Evolutionary conservation across 2,329 filamentous ascomycete genomes (phyloP), one percentile per base, ranked within the genome.

Genomic region (Apiospora sp.): DNA sequence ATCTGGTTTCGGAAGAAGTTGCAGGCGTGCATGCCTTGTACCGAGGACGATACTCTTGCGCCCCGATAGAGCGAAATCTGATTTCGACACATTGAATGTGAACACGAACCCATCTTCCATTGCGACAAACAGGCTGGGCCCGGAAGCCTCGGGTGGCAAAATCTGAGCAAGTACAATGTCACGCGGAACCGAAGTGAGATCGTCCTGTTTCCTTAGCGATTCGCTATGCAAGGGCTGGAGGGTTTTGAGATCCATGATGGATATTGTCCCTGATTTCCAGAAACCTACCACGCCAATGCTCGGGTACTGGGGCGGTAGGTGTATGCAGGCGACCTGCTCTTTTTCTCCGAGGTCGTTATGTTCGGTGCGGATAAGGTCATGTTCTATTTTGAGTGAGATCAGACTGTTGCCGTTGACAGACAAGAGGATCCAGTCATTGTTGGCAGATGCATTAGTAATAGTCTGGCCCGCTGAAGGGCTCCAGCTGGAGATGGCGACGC

Each of bases 71-170:
- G 89, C 84, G 73, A 89, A 89, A n/a, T 89, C 88, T 0, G 83
- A 77, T 0, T 85, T 82, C 44, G 93, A 89, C 48, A 98, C 88
- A 44, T 91, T 89, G 79, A 95, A 98, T 0, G 93, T 96, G 69
- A 97, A 88, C 0, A 99, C 93, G 74, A 93, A 94, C 4, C 96
- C 96, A 82, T 98, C 96, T 68, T 97, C 94, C 89, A 98, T 93
- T 16, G 96, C 93, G 44, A 98, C 89, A 74, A 99, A 93, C 0
- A 99, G 86, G 0, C 93, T 98, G 0, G 94, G 92, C 0, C 89
- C 89, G 8, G 85, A 83, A 12, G 82, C 72, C 10, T 83, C 77
- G 8, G 87, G 86, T 19, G 92, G 91, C 64, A 98, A 88, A 4
- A 98, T 88, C 74, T 95, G 92, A 6, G 94, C 92, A 10, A 98